These are phyloP conservation scores for Botrytis deweyae DNA, from an alignment of 2,329 filamentous ascomycete species.

Conservation along the genomic window DNA sequence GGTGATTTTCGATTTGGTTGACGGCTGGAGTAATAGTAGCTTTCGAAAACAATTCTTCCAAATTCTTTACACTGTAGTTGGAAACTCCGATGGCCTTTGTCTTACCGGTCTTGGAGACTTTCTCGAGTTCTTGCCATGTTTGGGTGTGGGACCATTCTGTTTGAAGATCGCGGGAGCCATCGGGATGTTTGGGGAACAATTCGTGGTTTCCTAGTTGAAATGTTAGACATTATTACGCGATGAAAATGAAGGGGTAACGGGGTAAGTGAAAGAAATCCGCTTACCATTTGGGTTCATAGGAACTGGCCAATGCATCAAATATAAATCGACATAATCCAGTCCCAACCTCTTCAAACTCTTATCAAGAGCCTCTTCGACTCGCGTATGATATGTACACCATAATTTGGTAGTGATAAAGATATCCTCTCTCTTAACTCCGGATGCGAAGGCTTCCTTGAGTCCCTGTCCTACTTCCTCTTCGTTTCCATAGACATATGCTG, in stretches of 20 bases:
- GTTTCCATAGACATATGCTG: conserved; percentile 75
- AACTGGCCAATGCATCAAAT: conserved; percentile 80
- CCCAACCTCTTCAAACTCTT: conserved; percentile 72
- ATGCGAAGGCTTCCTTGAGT: conserved; percentile 65
- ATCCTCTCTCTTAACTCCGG: conserved; percentile 63
- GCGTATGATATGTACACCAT: conserved; percentile 72
- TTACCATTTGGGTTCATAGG: conserved; percentile 74
- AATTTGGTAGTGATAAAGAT: conserved; percentile 68
- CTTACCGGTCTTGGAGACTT: conserved; percentile 59
- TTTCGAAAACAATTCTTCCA: conserved; percentile 42
- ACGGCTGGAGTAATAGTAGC: conserved; percentile 51
- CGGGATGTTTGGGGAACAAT: conserved; percentile 70
- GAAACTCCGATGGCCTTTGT: conserved; percentile 49
- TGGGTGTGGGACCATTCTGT: conserved; percentile 67
- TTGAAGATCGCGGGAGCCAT: conserved; percentile 73
- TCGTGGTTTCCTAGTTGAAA: conserved; percentile 59
- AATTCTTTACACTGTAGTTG: conserved; percentile 41
- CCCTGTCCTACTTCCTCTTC: conserved; percentile 81
- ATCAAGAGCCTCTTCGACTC: conserved; percentile 67
- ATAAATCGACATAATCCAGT: conserved; percentile 79
- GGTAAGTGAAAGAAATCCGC: neutral
- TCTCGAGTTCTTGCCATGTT: conserved; percentile 77
- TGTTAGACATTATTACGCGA: conserved; percentile 14
- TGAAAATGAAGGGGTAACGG: conserved; percentile 18
- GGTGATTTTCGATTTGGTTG: conserved; percentile 63